Base-by-base conservation (phyloP, 192 early-diverging fungal species). In the Obelidium mucronatum region DNA sequence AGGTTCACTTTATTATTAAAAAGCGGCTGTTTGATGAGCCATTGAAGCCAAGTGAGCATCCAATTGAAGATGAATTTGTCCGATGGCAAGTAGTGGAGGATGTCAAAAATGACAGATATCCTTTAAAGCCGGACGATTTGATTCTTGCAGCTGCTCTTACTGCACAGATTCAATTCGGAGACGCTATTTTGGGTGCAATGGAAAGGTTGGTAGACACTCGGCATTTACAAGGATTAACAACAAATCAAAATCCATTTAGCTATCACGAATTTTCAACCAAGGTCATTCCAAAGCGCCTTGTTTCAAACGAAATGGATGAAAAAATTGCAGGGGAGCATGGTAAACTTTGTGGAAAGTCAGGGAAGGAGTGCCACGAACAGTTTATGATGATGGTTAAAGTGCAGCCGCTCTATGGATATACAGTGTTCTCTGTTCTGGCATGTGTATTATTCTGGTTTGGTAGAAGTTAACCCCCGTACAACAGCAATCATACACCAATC, bases 401-500 rank as follows among this genome's bases (percentile, higher is more conserved):
- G 8, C 81, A 83, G 76, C 79, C 79, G 24, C 75, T 82, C 19
- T 86, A 69, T 73, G 85, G 85, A 13, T 60, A 68, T 39, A 79
- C 80, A 0, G 74, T 86, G 19, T 86, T 84, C 65, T 73, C 85
- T 28, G 83, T 86, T 40, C 55, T 72, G 76, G 84, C 83, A 72
- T 67, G 67, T 74, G 13, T 19, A 19, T 30, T n/a, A 33, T 54
- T 13, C n/a, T n/a, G n/a, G n/a, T n/a, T n/a, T n/a, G 11, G 64
- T 17, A 2, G 37, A 15, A 48, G 11, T 48, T 48, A 48, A 36
- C 24, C 56, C 8, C 37, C n/a, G 58, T 30, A 1, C 22, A 28
- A 28, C 48, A 86, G 85, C 85, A 86, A 84, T 77, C 75, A 28
- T 86, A 81, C 54, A 84, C 76, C n/a, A 80, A 82, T 36, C 63